A percentile compares a stretch with the other conserved stretches of the same genome.
These are phyloP conservation scores for Myxozyma geophila DNA, from an alignment of 805 yeast genomes.

Conservation along the genomic window DNA sequence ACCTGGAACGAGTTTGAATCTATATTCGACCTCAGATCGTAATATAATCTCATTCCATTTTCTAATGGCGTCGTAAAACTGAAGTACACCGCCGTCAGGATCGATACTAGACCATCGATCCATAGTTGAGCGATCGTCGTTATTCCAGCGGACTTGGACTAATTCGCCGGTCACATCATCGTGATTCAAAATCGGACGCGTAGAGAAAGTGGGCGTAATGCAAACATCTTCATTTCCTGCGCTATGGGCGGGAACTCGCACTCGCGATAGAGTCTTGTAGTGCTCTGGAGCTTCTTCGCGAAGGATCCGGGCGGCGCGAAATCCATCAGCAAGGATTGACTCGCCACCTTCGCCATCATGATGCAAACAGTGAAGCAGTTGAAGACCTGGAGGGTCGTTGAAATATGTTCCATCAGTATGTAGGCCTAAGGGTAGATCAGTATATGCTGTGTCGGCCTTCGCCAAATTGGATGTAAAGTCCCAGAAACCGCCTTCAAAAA, in stretches of 20 bases:
- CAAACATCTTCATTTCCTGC: slow-evolving; percentile 70
- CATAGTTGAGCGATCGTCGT: slow-evolving; percentile 69
- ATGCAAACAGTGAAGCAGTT: slow-evolving; percentile 64
- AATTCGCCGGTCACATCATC: slow-evolving; percentile 54
- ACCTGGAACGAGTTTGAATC: slow-evolving; percentile 64
- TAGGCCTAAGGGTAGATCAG: slow-evolving; percentile 63
- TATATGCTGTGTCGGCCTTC: slow-evolving; percentile 72
- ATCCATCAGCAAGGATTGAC: slow-evolving; percentile 69
- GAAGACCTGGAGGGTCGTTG: slow-evolving; percentile 73
- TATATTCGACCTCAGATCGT: slow-evolving; percentile 55
- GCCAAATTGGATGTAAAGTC: slow-evolving; percentile 72
- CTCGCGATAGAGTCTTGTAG: slow-evolving; percentile 54
- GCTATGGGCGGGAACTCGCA: slow-evolving; percentile 70
- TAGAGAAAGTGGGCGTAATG: slow-evolving; percentile 60
- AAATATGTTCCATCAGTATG: slow-evolving; percentile 80
- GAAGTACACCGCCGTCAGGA: slow-evolving; percentile 50
- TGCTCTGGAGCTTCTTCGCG: slow-evolving; percentile 55
- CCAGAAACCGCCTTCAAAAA: slow-evolving; percentile 65
- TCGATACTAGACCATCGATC: slow-evolving; percentile 52
- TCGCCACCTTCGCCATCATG: slow-evolving; percentile 70
- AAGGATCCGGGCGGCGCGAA: slow-evolving; percentile 60
- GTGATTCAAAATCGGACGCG: slow-evolving; percentile 60
- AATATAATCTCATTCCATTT: slow-evolving; percentile 61
- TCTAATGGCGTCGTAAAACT: slow-evolving; percentile 60
- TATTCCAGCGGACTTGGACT: slow-evolving; percentile 71